A percentile compares a stretch with the other conserved stretches of the same genome.
These are phyloP conservation scores for Capsicum chinense DNA, from an alignment of 257 asterid species.

Conservation along the genomic window DNA sequence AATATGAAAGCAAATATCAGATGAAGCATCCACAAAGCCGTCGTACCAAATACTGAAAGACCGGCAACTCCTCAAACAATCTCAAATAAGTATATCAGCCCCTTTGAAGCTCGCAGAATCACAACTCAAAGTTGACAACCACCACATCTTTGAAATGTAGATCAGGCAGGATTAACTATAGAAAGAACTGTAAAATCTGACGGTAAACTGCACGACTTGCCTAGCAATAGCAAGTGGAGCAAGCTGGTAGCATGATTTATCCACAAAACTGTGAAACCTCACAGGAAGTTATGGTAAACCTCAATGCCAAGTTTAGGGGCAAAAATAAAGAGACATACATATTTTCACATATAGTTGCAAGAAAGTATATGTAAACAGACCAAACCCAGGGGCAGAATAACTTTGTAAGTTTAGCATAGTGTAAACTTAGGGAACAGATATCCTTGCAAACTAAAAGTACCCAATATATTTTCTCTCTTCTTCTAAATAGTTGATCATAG, in stretches of 20 bases:
- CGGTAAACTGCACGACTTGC: not conserved
- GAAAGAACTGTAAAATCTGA: not conserved
- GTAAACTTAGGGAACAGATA: not conserved
- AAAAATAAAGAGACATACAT: not conserved
- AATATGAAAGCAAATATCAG: constrained; percentile 2
- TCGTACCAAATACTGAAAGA: not conserved
- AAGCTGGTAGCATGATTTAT: constrained; percentile 13
- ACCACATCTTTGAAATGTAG: not conserved
- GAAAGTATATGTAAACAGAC: not conserved
- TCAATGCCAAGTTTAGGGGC: not conserved
- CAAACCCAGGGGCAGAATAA: not conserved
- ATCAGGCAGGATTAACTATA: not conserved
- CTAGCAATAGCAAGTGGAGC: not conserved
- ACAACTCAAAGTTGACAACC: not conserved
- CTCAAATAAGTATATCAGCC: not conserved
- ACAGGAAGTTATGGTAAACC: not conserved
- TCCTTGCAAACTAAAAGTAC: not conserved
- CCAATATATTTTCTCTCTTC: constrained; percentile 9
- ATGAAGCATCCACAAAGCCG: not conserved
- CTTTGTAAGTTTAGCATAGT: not conserved
- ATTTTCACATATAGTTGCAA: not conserved
- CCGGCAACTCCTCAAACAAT: not conserved
- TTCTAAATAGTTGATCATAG: not conserved
- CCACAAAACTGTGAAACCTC: constrained; percentile 15
- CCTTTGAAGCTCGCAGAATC: not conserved